These are phyloP conservation scores for Pythium coloratum DNA, from an alignment of 352 stramenopile species.

Conservation along the genomic window DNA sequence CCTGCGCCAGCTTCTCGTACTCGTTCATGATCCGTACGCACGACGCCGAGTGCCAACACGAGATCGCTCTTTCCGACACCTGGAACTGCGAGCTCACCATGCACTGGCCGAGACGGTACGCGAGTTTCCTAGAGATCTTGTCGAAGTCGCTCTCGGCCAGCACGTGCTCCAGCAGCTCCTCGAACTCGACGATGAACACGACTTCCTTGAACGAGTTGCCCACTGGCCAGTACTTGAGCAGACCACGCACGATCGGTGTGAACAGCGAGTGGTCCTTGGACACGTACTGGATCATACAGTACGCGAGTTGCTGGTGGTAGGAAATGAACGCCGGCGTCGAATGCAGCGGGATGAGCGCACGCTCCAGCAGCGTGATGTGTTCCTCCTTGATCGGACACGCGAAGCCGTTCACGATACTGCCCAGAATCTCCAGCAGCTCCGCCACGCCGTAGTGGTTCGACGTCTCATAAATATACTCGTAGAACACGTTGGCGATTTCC, in stretches of 20 bases:
- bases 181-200: constrained; percentile 88
- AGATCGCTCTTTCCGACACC: constrained; percentile 81
- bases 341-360: constrained; percentile 84
- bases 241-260: constrained; percentile 71
- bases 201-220: constrained; percentile 89
- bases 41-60: constrained; percentile 75
- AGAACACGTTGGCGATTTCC: constrained; percentile 87
- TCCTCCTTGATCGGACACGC: constrained; percentile 88
- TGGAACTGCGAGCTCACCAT: constrained; percentile 87
- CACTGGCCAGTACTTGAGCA: constrained; percentile 86
- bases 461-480: constrained; percentile 93
- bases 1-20: constrained; percentile 84
- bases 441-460: constrained; percentile 87
- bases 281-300: constrained; percentile 91
- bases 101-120: constrained; percentile 61
- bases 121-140: constrained; percentile 54
- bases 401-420: constrained; percentile 90
- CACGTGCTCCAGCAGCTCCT: constrained; percentile 89
- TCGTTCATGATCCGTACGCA: constrained; percentile 89
- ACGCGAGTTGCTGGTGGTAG: constrained; percentile 88
- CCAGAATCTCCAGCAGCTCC: constrained; percentile 85
- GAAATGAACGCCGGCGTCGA: constrained; percentile 84
- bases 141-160: constrained; percentile 78
- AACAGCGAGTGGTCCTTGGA: constrained; percentile 88
- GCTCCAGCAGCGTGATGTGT: constrained; percentile 83